These are phyloP conservation scores for Penicillium turbatum DNA, from an alignment of 495 filamentous ascomycete species.

Conservation along the genomic window DNA sequence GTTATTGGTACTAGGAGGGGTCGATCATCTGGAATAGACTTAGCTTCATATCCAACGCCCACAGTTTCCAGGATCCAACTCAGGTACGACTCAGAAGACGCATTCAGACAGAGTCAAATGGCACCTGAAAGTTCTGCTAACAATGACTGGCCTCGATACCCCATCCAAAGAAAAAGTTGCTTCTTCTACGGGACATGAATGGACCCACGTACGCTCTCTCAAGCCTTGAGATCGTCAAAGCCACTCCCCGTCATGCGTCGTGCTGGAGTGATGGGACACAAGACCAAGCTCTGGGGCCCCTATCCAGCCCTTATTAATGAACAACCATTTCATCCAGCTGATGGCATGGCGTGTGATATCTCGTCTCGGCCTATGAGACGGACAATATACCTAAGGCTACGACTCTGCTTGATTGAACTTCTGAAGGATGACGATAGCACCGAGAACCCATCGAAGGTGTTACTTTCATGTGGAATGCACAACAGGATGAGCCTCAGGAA, in stretches of 20 bases:
- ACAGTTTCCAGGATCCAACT: constrained; percentile 8
- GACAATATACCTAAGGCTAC: constrained; percentile 8
- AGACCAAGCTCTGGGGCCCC: constrained; percentile 11
- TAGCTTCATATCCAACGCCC: no score
- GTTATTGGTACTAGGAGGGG: no score
- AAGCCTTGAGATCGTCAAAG: background rate
- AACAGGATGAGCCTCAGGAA: constrained; percentile 6
- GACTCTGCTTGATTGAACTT: constrained; percentile 11
- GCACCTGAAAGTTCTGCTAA: background rate
- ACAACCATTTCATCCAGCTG: background rate
- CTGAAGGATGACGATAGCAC: constrained; percentile 4
- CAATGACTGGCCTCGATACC: background rate
- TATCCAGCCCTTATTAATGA: constrained; percentile 14
- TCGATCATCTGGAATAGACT: no score
- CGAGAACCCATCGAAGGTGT: constrained; percentile 7
- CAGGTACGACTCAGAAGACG: constrained; percentile 4
- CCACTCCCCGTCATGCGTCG: constrained; percentile 4
- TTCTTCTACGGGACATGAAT: constrained; percentile 16
- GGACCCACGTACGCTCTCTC: constrained; percentile 8
- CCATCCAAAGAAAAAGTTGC: constrained; percentile 9
- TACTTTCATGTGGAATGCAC: constrained; percentile 16
- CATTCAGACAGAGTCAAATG: background rate
- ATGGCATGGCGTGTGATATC: constrained; percentile 11
- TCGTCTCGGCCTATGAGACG: constrained; percentile 14
- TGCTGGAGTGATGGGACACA: constrained; percentile 11